These are phyloP conservation scores for Psilocybe sp. DNA, from an alignment of 768 basidiomycete genomes.

Conservation along the genomic window DNA sequence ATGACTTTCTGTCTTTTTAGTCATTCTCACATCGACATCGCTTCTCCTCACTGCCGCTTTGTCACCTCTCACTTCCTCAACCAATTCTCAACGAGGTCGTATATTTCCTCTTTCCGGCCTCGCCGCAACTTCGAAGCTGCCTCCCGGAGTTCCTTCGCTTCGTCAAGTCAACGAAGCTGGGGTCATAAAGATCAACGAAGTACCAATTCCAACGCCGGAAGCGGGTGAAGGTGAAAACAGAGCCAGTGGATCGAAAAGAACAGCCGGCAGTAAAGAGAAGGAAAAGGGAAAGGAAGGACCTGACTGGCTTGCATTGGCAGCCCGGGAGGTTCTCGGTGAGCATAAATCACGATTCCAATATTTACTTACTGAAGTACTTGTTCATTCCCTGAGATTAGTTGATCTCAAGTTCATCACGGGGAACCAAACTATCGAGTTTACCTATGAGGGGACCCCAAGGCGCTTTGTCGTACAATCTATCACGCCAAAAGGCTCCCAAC, in stretches of 20 bases:
- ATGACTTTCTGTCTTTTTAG: slow-evolving; percentile 30
- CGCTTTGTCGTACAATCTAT: slow-evolving; percentile 55
- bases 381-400: slow-evolving; percentile 40
- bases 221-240: no score
- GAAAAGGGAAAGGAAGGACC: slow-evolving; percentile 26
- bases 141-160: slow-evolving; percentile 48
- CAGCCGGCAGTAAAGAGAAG: no score
- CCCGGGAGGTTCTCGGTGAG: slow-evolving; percentile 70
- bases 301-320: slow-evolving; percentile 67
- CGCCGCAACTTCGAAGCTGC: slow-evolving; percentile 27
- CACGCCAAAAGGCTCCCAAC: slow-evolving; percentile 19
- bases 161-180: slow-evolving; percentile 48
- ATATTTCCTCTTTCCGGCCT: slow-evolving; percentile 47
- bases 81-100: slow-evolving; percentile 38
- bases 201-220: not conserved
- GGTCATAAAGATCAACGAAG: slow-evolving; percentile 33
- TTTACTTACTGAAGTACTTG: slow-evolving; percentile 10
- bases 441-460: slow-evolving; percentile 59
- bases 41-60: slow-evolving; percentile 62
- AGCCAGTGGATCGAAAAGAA: no score
- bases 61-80: slow-evolving; percentile 18
- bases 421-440: slow-evolving; percentile 58
- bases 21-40: slow-evolving; percentile 51
- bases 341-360: slow-evolving; percentile 1
- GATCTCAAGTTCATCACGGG: slow-evolving; percentile 67